Base-by-base conservation (phyloP, 352 stramenopile species). In the Peronospora tabacina region DNA sequence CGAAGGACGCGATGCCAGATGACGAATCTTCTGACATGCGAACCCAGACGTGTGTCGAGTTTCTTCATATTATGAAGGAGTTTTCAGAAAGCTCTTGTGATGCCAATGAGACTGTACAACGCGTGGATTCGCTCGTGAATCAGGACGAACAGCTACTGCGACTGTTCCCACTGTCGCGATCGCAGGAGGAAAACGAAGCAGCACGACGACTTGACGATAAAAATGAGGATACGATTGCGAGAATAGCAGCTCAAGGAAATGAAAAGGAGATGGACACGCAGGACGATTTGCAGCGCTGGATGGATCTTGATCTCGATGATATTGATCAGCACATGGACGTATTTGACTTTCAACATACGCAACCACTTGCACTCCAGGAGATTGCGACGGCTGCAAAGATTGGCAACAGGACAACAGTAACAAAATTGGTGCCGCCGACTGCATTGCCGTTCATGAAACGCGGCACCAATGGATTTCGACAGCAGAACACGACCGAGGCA, bases 61-160 rank as follows among this genome's bases (percentile, higher is more conserved):
- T 85, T 52, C 56, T 85, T 60, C 69, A 78, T 59, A 85, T 85
- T 50, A 85, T 85, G 74, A 81, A 82, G 43, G 74, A 85, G 56
- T 85, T 83, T 49, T 78, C 66, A 10, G 68, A 82, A 55, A 77
- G 66, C 41, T 83, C 72, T 22, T 85, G 74, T 61, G 66, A 76
- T 49, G 68, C 72, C 41, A 82, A 39, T 46, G 74, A 85, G 58
- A 74, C 70, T 42, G 70, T 80, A 35, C 66, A 83, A 55, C 74
- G 74, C 26, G 72, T 85, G 38, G 70, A 85, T 53, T 85, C 74
- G 53, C 64, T 85, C 11, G 66, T 77, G 54, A 70, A 67, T 49
- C 69, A 83, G 54, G 72, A 82, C 44, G 63, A 72, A 48, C 60
- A 80, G 36, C 56, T 84, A 44, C 62, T 82, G 49, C 64, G 63